These are phyloP conservation scores for Colletotrichum neosansevieriae DNA, from an alignment of 2,329 filamentous ascomycete genomes.

Conservation along the genomic window DNA sequence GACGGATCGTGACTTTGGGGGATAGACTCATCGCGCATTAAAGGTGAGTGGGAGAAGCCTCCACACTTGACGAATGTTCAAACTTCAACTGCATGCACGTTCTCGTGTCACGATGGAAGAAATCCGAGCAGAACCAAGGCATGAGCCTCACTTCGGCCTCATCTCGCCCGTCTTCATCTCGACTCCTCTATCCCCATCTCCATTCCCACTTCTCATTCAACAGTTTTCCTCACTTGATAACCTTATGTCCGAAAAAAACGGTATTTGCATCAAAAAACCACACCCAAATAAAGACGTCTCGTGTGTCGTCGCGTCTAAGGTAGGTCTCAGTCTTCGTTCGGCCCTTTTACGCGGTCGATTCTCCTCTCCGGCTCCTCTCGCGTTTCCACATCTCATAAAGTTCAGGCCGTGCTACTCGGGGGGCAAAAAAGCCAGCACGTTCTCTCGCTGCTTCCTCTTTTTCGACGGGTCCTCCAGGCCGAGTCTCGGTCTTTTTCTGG, in stretches of 20 bases:
- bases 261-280: background rate
- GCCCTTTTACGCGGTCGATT: slow-evolving; percentile 19
- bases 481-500: slow-evolving; percentile 37
- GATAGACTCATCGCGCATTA: background rate
- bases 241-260: too few relatives aligned
- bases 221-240: background rate
- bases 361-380: background rate
- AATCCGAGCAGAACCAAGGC: background rate
- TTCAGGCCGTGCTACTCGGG: background rate
- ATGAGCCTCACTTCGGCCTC: slow-evolving; percentile 16
- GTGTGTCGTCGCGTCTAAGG: background rate
- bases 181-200: slow-evolving; percentile 8
- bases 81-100: too few relatives aligned
- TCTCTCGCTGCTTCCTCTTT: slow-evolving; percentile 8
- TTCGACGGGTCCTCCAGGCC: slow-evolving; percentile 29
- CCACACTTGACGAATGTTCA: too few relatives aligned
- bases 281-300: background rate
- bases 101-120: background rate
- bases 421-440: background rate
- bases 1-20: background rate
- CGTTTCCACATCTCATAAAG: slow-evolving; percentile 24
- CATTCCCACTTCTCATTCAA: slow-evolving; percentile 34
- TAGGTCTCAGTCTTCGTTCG: background rate
- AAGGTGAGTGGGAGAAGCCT: background rate
- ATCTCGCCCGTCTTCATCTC: slow-evolving; percentile 15